Evolutionary conservation across 2,329 filamentous ascomycete species (phyloP).

Genomic region (Hypoxylon sp.): DNA sequence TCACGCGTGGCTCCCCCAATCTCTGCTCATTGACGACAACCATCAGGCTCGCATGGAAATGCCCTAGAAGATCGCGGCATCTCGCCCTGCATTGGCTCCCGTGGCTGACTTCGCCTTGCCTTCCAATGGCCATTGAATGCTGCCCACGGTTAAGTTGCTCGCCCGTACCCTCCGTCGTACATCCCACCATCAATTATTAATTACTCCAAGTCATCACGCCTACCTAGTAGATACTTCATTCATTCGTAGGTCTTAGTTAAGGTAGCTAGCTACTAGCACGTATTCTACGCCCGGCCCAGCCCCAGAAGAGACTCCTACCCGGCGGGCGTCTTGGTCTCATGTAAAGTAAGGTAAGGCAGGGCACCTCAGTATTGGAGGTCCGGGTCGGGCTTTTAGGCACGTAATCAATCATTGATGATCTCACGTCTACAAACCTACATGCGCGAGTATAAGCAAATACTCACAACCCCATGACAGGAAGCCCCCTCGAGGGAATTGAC

Average conservation of each 20-base stretch:
- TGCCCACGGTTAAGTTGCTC: background rate
- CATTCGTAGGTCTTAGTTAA: slow-evolving; percentile 11
- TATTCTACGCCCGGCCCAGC: background rate
- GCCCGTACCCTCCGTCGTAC: background rate
- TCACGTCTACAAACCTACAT: slow-evolving; percentile 18
- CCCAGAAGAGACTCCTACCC: background rate
- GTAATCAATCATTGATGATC: slow-evolving; percentile 38
- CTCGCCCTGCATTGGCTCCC: slow-evolving; percentile 42
- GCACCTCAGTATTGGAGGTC: slow-evolving; percentile 8
- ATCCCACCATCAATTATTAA: slow-evolving; percentile 27
- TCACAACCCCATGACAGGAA: background rate
- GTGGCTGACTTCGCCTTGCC: slow-evolving; percentile 41
- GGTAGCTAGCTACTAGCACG: background rate
- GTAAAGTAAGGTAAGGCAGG: background rate
- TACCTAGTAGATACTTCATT: slow-evolving; percentile 26
- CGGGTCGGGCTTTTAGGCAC: slow-evolving; percentile 40
- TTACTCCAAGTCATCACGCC: slow-evolving; percentile 40
- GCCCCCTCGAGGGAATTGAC: slow-evolving; percentile 35
- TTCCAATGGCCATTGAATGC: slow-evolving; percentile 13
- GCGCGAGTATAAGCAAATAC: background rate
- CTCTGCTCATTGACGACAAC: background rate
- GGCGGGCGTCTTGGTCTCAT: background rate
- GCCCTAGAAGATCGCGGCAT: slow-evolving; percentile 26
- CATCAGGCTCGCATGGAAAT: slow-evolving; percentile 33
- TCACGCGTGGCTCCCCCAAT: background rate